Conservation (phyloP, 2,329 filamentous ascomycete genomes). For the Aspergillus brunneoviolaceus region DNA sequence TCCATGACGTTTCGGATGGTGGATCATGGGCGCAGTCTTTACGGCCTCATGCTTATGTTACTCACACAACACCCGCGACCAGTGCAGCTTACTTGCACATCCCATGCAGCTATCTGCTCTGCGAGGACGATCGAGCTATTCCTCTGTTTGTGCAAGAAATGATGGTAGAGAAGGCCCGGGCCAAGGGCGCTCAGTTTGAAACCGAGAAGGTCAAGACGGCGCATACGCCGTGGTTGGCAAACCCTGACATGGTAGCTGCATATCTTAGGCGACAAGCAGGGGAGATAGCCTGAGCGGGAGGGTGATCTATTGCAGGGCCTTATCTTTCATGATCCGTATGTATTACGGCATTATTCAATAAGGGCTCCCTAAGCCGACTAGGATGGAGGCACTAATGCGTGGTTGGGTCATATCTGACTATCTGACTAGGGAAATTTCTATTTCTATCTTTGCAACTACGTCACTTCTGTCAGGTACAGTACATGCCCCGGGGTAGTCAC, state of each 20-base stretch:
- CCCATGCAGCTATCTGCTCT: constrained; percentile 29
- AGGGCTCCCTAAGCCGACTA: background rate
- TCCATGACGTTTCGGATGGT: constrained; percentile 33
- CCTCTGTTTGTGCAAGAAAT: constrained; percentile 31
- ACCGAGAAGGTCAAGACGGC: constrained; percentile 30
- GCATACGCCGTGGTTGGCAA: constrained; percentile 33
- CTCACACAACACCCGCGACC: constrained; percentile 28
- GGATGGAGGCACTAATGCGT: background rate
- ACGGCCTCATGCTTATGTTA: constrained; percentile 31
- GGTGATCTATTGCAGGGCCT: background rate
- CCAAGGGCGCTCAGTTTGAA: constrained; percentile 28
- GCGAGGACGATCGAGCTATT: constrained; percentile 32
- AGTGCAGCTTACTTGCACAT: constrained; percentile 27
- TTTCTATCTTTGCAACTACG: background rate
- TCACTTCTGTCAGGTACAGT: background rate
- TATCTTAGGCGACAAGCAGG: constrained; percentile 14
- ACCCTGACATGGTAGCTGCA: constrained; percentile 20
- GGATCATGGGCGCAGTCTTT: constrained; percentile 29
- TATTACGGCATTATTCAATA: background rate
- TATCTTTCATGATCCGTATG: background rate
- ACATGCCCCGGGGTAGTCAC: background rate
- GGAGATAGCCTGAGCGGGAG: too few species aligned
- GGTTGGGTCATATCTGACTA: too few species aligned
- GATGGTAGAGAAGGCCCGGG: constrained; percentile 31
- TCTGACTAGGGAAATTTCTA: too few species aligned